These are phyloP conservation scores for Pterulicium gracile DNA, from an alignment of 1,284 basidiomycete genomes.

Conservation along the genomic window DNA sequence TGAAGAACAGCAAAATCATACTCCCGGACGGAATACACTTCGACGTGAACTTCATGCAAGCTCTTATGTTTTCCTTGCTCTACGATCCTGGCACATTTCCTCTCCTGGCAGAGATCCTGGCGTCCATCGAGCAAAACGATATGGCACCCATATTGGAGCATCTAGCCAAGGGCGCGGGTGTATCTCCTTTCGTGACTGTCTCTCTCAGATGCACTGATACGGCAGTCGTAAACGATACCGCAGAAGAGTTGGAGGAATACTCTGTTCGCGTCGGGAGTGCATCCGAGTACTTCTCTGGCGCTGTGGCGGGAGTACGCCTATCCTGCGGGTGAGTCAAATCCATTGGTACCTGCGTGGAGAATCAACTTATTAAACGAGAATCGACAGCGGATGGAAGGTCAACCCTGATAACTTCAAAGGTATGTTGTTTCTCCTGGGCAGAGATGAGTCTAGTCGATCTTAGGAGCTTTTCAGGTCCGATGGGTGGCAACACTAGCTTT, in stretches of 20 bases:
- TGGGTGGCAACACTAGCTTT: constrained; percentile 2
- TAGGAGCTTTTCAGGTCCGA: background rate
- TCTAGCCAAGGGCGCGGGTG: too few species aligned
- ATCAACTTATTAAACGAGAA: background rate
- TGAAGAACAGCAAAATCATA: background rate
- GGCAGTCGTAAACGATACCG: background rate
- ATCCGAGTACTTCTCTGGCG: background rate
- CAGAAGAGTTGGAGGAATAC: background rate
- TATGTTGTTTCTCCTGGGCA: background rate
- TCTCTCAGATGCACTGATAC: constrained; percentile 3
- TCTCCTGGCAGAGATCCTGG: background rate
- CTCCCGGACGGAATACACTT: background rate
- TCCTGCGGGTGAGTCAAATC: background rate
- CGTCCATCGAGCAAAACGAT: background rate
- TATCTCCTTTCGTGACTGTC: too few species aligned
- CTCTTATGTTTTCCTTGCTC: background rate
- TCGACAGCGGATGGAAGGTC: background rate
- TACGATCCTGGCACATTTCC: background rate
- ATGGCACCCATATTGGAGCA: too few species aligned
- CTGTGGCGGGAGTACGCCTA: background rate
- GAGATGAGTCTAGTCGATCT: too few species aligned
- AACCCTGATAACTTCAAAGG: background rate
- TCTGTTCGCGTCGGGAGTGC: background rate
- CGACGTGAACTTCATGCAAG: background rate
- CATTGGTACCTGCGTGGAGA: background rate